Evolutionary conservation across 1,284 basidiomycete species (phyloP), one percentile per base, ranked within the genome.

Genomic region (Naganishia liquefaciens): DNA sequence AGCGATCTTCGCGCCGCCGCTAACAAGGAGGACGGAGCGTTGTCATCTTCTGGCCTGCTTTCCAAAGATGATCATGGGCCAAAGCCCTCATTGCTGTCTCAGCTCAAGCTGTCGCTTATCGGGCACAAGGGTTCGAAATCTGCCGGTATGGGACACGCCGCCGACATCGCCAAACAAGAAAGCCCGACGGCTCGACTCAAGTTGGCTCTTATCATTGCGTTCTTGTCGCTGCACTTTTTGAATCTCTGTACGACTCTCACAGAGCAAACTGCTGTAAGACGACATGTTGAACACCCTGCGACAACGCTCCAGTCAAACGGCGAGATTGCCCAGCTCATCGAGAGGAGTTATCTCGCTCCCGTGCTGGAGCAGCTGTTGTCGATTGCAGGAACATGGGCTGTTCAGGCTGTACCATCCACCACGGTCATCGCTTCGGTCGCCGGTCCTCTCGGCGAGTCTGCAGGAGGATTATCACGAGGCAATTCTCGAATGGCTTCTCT

Each of bases 161-260:
- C 39, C 17, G 66, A 67, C 28, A 52, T 68, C 23, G 63, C 67
- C 69, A 82, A 83, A 73, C 81, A 82, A 65, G 83, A 87, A 75
- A 92, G 90, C 76, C 93, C 94, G 0, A 88, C 93, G 40, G 87
- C 89, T 17, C 82, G 92, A 52, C 83, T 99, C 68, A 98, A 97
- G 81, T 82, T 95, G n/a, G 84, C 95, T 70, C 81, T 95, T 62
- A 90, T 95, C 70, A 86, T 87, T 30, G 87, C 91, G 2, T 96
- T 97, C 84, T 82, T 94, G 69, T 87, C 87, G 0, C 80, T 97
- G 1, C 93, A 97, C 74, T 85, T 93, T 63, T 85, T 97, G 71
- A 99, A 98, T 81, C 85, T 98, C 64, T 89, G 89, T 77, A 92
- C 95, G 0, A 95, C 95, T 0, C 85, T 99, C 57, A 90, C 93